Conservation (phyloP, 2,329 filamentous ascomycete genomes). For the Amauroascus niger region DNA sequence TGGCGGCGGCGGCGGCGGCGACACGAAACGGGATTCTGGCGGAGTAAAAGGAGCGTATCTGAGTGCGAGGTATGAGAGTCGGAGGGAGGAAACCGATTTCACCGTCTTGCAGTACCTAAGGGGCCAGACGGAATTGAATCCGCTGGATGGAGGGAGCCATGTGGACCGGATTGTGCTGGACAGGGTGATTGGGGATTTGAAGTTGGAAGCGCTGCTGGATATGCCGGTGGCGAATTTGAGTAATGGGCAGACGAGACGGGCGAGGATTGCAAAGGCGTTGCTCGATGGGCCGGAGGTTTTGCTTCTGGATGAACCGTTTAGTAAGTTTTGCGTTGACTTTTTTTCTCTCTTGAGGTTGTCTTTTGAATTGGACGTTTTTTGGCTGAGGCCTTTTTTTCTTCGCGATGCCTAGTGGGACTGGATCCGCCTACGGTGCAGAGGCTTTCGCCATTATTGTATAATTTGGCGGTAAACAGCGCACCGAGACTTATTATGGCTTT, state of each 20-base stretch:
- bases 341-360: too few species aligned
- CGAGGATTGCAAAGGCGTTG: conserved; percentile 78
- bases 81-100: conserved; percentile 79
- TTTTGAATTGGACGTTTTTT: not conserved
- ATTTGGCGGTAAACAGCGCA: conserved; percentile 54
- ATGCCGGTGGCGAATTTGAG: conserved; percentile 84
- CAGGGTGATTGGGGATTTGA: conserved; percentile 59
- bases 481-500: conserved; percentile 69
- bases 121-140: conserved; percentile 75
- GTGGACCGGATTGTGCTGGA: conserved; percentile 46
- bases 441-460: conserved; percentile 60
- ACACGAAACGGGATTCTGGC: conserved; percentile 44
- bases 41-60: conserved; percentile 63
- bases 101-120: conserved; percentile 69
- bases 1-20: conserved; percentile 68
- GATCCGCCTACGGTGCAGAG: conserved; percentile 70
- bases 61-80: conserved; percentile 80
- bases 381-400: conserved; percentile 16
- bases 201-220: conserved; percentile 57
- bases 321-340: conserved; percentile 38
- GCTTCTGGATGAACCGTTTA: conserved; percentile 86
- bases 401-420: conserved; percentile 60
- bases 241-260: conserved; percentile 82
- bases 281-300: conserved; percentile 69
- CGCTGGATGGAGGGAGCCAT: conserved; percentile 45